These are phyloP conservation scores for Eucalyptus microcorys DNA, from an alignment of 345 rosid genomes.

Conservation along the genomic window DNA sequence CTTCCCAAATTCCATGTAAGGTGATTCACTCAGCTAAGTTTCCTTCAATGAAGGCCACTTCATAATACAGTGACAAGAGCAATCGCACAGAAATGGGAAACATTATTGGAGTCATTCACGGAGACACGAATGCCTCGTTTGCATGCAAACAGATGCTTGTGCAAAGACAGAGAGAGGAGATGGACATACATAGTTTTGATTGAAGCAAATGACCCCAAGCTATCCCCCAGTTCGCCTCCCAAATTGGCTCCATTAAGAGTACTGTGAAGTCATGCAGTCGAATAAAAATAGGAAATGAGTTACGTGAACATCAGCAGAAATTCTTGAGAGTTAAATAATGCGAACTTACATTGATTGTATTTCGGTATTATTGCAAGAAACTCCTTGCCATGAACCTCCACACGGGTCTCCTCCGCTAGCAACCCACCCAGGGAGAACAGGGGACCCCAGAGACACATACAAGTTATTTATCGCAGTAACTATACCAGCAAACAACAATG, in stretches of 20 bases:
- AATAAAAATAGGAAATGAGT: background rate
- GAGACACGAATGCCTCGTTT: background rate
- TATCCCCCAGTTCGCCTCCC: conserved; percentile 83
- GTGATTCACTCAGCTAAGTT: background rate
- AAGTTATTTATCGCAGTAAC: conserved; percentile 82
- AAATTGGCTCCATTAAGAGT: conserved; percentile 79
- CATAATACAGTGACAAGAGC: background rate
- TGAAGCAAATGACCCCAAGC: conserved; percentile 53
- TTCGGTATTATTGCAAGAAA: conserved; percentile 52
- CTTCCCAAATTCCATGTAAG: background rate
- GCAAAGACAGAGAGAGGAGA: background rate
- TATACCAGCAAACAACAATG: conserved; percentile 30
- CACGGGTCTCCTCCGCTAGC: conserved; percentile 94
- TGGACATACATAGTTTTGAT: conserved; percentile 64
- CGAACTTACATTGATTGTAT: conserved; percentile 40
- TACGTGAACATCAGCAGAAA: background rate
- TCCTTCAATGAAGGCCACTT: background rate
- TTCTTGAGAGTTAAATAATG: background rate
- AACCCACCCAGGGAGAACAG: conserved; percentile 88
- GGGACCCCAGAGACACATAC: conserved; percentile 61
- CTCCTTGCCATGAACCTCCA: conserved; percentile 89
- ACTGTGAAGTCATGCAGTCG: conserved; percentile 19
- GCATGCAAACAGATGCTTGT: background rate
- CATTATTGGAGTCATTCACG: background rate
- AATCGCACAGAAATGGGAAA: background rate